These are phyloP conservation scores for Chloropicon primus DNA, from an alignment of 139 green algal genomes.

Conservation along the genomic window DNA sequence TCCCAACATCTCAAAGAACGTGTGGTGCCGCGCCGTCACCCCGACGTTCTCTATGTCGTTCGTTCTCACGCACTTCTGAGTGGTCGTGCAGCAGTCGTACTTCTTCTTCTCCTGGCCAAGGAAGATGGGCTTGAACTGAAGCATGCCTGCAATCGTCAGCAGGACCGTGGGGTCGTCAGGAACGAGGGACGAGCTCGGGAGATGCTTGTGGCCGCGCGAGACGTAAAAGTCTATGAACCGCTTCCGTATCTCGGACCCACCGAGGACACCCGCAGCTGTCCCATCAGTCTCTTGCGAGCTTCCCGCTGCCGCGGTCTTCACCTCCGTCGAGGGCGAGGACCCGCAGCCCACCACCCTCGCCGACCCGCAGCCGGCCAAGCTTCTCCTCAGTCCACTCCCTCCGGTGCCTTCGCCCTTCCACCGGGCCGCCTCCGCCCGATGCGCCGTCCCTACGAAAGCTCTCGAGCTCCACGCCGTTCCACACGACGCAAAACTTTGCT, in stretches of 20 bases:
- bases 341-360: background rate
- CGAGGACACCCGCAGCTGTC: constrained; percentile 5
- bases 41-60: constrained; percentile 96
- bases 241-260: constrained; percentile 58
- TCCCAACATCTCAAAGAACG: constrained; percentile 93
- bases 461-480: no score
- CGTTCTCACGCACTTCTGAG: constrained; percentile 89
- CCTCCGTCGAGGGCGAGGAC: background rate
- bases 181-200: constrained; percentile 71
- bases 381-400: background rate
- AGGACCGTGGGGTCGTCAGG: constrained; percentile 84
- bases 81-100: constrained; percentile 58
- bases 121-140: constrained; percentile 95
- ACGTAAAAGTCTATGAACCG: constrained; percentile 79
- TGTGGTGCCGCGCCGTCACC: constrained; percentile 84
- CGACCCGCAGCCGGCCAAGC: background rate
- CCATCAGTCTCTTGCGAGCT: background rate
- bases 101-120: constrained; percentile 52
- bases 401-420: no score
- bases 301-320: background rate
- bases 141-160: constrained; percentile 66
- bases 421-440: no score
- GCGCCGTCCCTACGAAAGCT: no score
- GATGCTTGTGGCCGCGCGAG: constrained; percentile 41
- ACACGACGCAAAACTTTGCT: no score